A percentile compares a stretch with the other conserved stretches of the same genome.
phyloP scores from a whole-genome alignment of 2,329 filamentous ascomycete species.

The Aspergillus versicolor region DNA sequence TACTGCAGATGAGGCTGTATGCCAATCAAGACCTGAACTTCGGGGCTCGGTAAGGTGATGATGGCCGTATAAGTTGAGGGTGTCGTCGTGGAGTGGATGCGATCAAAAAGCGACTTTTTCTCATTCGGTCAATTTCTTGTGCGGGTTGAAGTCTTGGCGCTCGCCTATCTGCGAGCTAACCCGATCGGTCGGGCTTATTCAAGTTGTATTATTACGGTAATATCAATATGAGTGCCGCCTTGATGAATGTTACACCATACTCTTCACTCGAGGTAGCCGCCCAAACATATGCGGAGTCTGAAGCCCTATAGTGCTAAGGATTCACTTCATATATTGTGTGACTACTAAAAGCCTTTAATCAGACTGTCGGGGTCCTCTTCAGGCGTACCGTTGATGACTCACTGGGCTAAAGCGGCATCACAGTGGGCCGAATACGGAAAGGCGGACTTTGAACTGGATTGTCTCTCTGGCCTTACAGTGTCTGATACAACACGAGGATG shows the following conservation, averaged over 20 bases:
- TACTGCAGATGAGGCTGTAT: conserved; percentile 31
- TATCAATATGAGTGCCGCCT: not conserved
- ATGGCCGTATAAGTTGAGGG: conserved; percentile 37
- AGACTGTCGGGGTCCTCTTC: not conserved
- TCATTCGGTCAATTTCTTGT: conserved; percentile 21
- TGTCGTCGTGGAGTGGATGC: conserved; percentile 11
- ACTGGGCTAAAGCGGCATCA: not conserved
- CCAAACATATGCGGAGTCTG: not conserved
- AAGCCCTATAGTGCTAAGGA: not conserved
- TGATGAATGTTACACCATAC: not conserved
- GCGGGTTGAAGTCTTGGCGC: conserved; percentile 34
- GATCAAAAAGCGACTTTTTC: conserved; percentile 13
- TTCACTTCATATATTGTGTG: not conserved
- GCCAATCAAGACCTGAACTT: conserved; percentile 81
- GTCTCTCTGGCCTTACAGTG: not conserved
- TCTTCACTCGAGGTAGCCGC: not conserved
- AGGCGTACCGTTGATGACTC: not conserved
- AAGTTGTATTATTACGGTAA: not conserved
- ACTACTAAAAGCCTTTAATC: not conserved
- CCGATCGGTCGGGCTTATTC: conserved; percentile 19
- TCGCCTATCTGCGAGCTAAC: conserved; percentile 42
- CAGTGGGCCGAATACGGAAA: not conserved
- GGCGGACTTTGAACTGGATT: not conserved
- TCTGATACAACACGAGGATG: conserved; percentile 4
- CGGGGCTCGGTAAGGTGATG: conserved; percentile 78